These are phyloP conservation scores for Candida mesenterica DNA, from an alignment of 1,139 yeast genomes.

Conservation along the genomic window DNA sequence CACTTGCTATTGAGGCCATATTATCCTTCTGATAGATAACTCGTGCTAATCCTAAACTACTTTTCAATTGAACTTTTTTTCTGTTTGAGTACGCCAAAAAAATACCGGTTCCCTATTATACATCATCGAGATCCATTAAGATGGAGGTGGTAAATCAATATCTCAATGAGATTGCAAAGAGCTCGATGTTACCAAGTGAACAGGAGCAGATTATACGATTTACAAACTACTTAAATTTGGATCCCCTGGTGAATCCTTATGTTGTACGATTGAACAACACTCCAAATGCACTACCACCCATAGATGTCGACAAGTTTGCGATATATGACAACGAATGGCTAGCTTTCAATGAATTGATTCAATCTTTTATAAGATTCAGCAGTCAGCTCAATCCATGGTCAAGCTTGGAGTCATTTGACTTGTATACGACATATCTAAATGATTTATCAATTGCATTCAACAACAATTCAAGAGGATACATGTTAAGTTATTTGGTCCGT, in stretches of 20 bases:
- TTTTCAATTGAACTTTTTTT: too few species aligned
- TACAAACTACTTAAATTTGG: conserved; percentile 10
- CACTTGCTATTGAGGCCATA: conserved; percentile 5
- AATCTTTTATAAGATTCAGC: conserved; percentile 50
- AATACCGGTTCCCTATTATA: too few species aligned
- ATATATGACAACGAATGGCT: conserved; percentile 41
- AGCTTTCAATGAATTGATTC: conserved; percentile 52
- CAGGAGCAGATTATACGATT: conserved; percentile 11
- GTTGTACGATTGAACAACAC: conserved; percentile 11
- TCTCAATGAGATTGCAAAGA: conserved; percentile 10
- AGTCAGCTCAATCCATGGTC: conserved; percentile 63
- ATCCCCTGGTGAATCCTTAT: conserved; percentile 13
- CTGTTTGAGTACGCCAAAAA: too few species aligned
- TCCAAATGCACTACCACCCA: conserved; percentile 1
- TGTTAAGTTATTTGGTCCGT: conserved; percentile 45
- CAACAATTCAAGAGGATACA: conserved; percentile 50
- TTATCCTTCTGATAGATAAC: too few species aligned
- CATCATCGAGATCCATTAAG: too few species aligned
- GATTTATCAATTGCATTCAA: conserved; percentile 60
- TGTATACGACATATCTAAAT: conserved; percentile 50
- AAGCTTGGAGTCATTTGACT: conserved; percentile 54
- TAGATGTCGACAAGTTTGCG: conserved; percentile 18
- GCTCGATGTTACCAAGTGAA: conserved; percentile 9
- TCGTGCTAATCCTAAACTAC: too few species aligned
- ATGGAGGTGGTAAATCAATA: conserved; percentile 13